phyloP scores from a whole-genome alignment of 2,329 filamentous ascomycete genomes.

The Microcyclospora tardicrescens region DNA sequence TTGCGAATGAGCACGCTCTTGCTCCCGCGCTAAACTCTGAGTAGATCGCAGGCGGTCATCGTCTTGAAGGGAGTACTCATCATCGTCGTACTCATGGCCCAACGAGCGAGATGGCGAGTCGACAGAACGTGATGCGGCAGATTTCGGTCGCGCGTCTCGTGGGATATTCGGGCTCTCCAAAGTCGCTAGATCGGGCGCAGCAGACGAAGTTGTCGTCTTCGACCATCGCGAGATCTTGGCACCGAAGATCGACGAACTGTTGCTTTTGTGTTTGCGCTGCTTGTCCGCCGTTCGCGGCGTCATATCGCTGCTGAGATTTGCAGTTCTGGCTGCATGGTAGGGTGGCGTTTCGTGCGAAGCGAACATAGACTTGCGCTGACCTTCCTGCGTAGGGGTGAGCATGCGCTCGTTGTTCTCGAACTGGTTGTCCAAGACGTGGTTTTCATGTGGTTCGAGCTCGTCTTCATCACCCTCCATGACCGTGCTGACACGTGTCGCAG shows the following conservation, averaged over 20 bases:
- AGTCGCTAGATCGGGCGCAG: conserved; percentile 36
- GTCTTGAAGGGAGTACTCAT: conserved; percentile 42
- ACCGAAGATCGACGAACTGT: conserved; percentile 60
- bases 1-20: conserved; percentile 8
- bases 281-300: conserved; percentile 65
- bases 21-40: conserved; percentile 11
- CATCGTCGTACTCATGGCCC: conserved; percentile 32
- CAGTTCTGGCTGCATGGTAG: conserved; percentile 27
- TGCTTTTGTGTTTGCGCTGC: conserved; percentile 79
- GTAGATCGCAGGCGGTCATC: conserved; percentile 41
- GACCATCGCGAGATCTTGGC: conserved; percentile 92
- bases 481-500: conserved; percentile 77
- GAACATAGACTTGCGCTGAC: conserved; percentile 24
- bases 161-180: conserved; percentile 17
- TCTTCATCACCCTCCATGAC: conserved; percentile 75
- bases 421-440: conserved; percentile 37
- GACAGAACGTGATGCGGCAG: conserved; percentile 59
- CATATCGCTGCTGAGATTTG: conserved; percentile 55
- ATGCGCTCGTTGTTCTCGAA: conserved; percentile 48
- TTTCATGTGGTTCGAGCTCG: conserved; percentile 50
- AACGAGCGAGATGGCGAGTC: conserved; percentile 19
- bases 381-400: conserved; percentile 48
- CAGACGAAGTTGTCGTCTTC: conserved; percentile 83
- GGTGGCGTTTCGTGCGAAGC: conserved; percentile 38
- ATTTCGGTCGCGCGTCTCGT: conserved; percentile 37